A percentile compares a stretch with the other conserved stretches of the same genome.
Conservation (phyloP, 2,329 filamentous ascomycete genomes). For the Aureobasidium sp. region DNA sequence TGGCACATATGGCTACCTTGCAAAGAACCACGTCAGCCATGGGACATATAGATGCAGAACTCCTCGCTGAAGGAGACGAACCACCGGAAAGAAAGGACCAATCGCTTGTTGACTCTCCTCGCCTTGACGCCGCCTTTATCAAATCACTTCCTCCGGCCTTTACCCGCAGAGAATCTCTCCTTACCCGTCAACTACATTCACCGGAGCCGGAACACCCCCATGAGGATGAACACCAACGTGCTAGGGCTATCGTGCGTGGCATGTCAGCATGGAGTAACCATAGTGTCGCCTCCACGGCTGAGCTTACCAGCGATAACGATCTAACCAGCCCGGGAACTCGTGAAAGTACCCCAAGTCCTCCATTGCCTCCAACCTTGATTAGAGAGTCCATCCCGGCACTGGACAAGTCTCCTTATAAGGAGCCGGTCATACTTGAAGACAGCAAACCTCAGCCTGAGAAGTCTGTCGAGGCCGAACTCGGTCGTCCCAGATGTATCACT, state of each 20-base stretch:
- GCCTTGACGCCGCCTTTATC: constrained; percentile 33
- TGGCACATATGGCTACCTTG: not conserved
- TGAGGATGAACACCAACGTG: constrained; percentile 30
- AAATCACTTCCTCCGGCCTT: constrained; percentile 43
- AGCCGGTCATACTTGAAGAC: constrained; percentile 33
- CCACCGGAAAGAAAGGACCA: constrained; percentile 61
- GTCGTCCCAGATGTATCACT: constrained; percentile 82
- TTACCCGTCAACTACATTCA: constrained; percentile 73
- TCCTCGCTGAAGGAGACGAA: constrained; percentile 74
- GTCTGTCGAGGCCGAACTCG: constrained; percentile 55
- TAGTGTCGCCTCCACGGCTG: constrained; percentile 72
- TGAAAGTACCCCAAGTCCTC: constrained; percentile 81
- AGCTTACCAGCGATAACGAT: constrained; percentile 83
- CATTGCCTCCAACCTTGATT: constrained; percentile 54
- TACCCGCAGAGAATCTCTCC: constrained; percentile 66
- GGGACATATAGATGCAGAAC: constrained; percentile 51
- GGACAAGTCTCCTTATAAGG: constrained; percentile 34
- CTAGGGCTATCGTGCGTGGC: constrained; percentile 31
- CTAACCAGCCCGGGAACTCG: constrained; percentile 77
- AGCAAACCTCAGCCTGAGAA: constrained; percentile 41
- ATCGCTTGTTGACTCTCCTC: constrained; percentile 20
- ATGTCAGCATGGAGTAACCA: constrained; percentile 69
- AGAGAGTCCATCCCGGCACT: constrained; percentile 31
- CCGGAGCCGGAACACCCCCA: constrained; percentile 39
- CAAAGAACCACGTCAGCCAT: constrained; percentile 16